Base-by-base conservation (phyloP, 73 alveolate species). In the Breviolum minutum region DNA sequence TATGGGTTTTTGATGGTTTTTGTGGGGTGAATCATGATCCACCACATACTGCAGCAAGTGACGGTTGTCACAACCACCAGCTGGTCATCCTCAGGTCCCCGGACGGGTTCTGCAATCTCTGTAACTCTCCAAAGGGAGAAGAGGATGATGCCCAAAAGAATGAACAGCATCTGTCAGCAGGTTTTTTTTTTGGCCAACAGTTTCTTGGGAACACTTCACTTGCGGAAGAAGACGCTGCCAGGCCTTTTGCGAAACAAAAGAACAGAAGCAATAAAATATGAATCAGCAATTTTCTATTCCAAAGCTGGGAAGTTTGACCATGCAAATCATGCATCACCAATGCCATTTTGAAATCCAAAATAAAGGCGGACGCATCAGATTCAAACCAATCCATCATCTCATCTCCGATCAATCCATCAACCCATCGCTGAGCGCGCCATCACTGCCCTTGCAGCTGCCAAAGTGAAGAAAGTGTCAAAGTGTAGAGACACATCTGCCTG, bases 361-460 rank as follows among this genome's bases (percentile, higher is more conserved):
- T 26, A 79, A 22, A 32, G 63, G 66, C 32, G 62, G 26, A 32
- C n/a, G 40, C 13, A 79, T 30, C 13, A 14, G 9, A 63, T 16
- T 27, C 24, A 77, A 8, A 24, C 9, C 86, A 14, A 11, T 8
- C 86, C 16, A 27, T 27, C 86, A 27, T 66, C 74, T 11, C 24
- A 66, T 17, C 74, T 13, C 74, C 77, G 77, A 14, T 68, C 77
- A 68, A 68, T 22, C n/a, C 77, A 68, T 22, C 77, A 22, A 68
- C 9, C 63, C 83, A 22, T 0, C 13, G 17, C 40, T 4, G 30
- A 14, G 26, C 83, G 73, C 61, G 81, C 98, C 98, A 92, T 92
- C 70, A 92, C 68, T 20, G 98, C 91, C 8, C 98, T 63, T 64
- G 62, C 74, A 17, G 98, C 98, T 7, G 98, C 98, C 80, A 92